Evolutionary conservation across 2,329 filamentous ascomycete species (phyloP).

Genomic region (Harringtonia lauricola): DNA sequence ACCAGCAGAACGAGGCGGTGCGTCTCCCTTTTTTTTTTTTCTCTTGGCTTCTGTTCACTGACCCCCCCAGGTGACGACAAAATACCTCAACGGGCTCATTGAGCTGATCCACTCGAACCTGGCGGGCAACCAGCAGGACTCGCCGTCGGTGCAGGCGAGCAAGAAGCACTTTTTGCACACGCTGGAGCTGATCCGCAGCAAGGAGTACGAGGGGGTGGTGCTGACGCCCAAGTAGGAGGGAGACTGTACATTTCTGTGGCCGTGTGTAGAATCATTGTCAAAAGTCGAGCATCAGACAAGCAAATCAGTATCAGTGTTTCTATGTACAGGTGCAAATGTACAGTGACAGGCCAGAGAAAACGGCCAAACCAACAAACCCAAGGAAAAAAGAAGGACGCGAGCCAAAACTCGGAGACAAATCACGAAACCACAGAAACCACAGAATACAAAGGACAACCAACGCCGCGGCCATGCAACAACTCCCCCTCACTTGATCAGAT

Average conservation of each 20-base stretch:
- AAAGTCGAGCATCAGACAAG: too few species aligned
- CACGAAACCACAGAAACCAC: not conserved
- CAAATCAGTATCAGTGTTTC: too few species aligned
- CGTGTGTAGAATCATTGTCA: too few species aligned
- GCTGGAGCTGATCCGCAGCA: constrained; percentile 80
- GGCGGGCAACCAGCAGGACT: constrained; percentile 71
- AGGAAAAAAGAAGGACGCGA: not conserved
- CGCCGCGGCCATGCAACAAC: constrained; percentile 11
- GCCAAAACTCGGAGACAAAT: not conserved
- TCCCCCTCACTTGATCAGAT: constrained; percentile 8
- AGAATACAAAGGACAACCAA: not conserved
- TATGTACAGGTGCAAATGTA: not conserved
- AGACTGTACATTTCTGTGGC: too few species aligned
- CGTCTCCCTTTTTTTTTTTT: constrained; percentile 14
- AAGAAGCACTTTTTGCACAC: constrained; percentile 92
- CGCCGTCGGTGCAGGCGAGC: constrained; percentile 74
- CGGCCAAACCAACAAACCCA: constrained; percentile 1
- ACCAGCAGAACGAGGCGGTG: constrained; percentile 94
- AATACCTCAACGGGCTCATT: constrained; percentile 95
- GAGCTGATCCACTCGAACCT: constrained; percentile 97
- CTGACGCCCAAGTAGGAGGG: constrained; percentile 46
- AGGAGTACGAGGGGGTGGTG: constrained; percentile 89
- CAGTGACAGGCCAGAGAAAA: not conserved
- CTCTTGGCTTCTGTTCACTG: not conserved
- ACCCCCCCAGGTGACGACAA: constrained; percentile 63